Percentiles rank a stretch among this genome's conserved stretches.
These are phyloP conservation scores for Elaeis oleifera DNA, from an alignment of 202 grass and related monocot species.

Conservation along the genomic window DNA sequence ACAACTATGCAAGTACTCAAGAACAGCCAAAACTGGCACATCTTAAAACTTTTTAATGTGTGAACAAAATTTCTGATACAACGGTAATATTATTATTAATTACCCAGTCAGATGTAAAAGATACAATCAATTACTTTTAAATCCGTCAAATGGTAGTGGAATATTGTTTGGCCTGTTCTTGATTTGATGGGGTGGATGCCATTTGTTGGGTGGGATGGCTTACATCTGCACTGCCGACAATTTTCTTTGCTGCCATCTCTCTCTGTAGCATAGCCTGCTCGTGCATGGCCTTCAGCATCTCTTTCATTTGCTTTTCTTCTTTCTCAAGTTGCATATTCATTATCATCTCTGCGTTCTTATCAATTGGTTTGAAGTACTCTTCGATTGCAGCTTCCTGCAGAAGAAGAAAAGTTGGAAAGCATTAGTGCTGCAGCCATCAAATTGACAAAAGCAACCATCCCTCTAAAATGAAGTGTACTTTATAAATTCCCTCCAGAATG, in stretches of 20 bases:
- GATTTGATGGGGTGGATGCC: constrained; percentile 8
- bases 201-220: constrained; percentile 1
- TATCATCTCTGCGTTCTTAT: constrained; percentile 59
- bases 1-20: no score
- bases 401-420: constrained; percentile 15
- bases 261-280: constrained; percentile 53
- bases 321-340: constrained; percentile 84
- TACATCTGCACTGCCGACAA: constrained; percentile 8
- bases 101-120: no score
- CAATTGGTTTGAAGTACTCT: constrained; percentile 84
- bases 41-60: no score
- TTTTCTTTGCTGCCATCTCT: constrained; percentile 41
- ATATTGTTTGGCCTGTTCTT: constrained; percentile 8
- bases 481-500: no score
- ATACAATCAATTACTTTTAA: no score
- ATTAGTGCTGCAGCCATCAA: constrained; percentile 2
- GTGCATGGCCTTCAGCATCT: constrained; percentile 58
- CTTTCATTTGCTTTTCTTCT: constrained; percentile 63
- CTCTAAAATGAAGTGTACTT: neutral
- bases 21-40: no score
- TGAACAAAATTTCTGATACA: no score
- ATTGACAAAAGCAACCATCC: constrained; percentile 18
- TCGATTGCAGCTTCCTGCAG: constrained; percentile 78
- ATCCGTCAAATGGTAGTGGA: no score
- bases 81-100: no score